Evolutionary conservation across 2,329 filamentous ascomycete species (phyloP).

Genomic region (Penicillium verrucosum): DNA sequence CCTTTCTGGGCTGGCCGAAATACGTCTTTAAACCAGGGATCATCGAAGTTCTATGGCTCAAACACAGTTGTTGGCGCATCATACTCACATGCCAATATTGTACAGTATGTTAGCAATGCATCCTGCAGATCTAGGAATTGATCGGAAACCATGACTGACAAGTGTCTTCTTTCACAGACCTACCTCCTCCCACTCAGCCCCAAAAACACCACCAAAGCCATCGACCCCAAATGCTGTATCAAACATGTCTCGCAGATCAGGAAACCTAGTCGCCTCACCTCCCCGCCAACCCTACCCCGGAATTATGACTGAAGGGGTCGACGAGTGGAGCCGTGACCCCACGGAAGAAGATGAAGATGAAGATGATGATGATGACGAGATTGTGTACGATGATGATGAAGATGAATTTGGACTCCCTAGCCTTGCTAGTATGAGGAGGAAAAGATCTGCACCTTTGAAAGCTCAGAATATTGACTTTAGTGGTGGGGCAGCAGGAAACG

Average conservation of each 20-base stretch:
- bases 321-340: constrained; percentile 65
- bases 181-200: constrained; percentile 48
- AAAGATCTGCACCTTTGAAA: constrained; percentile 44
- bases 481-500: constrained; percentile 23
- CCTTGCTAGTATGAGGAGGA: constrained; percentile 83
- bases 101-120: constrained; percentile 59
- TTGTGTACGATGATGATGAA: constrained; percentile 80
- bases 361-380: constrained; percentile 61
- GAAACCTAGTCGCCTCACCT: constrained; percentile 42
- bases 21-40: constrained; percentile 53
- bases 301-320: constrained; percentile 76
- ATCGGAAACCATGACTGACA: constrained; percentile 14
- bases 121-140: constrained; percentile 58
- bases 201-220: constrained; percentile 68
- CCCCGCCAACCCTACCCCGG: constrained; percentile 73
- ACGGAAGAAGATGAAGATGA: constrained; percentile 60
- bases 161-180: constrained; percentile 14
- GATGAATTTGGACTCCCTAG: constrained; percentile 95
- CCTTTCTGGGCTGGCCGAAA: constrained; percentile 77
- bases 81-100: constrained; percentile 93
- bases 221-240: constrained; percentile 54
- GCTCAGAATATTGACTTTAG: constrained; percentile 47
- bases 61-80: constrained; percentile 84
- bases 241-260: constrained; percentile 46
- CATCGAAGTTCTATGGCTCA: constrained; percentile 58